Evolutionary conservation across 257 asterid species (phyloP).

Genomic region (Rubia yunnanensis): DNA sequence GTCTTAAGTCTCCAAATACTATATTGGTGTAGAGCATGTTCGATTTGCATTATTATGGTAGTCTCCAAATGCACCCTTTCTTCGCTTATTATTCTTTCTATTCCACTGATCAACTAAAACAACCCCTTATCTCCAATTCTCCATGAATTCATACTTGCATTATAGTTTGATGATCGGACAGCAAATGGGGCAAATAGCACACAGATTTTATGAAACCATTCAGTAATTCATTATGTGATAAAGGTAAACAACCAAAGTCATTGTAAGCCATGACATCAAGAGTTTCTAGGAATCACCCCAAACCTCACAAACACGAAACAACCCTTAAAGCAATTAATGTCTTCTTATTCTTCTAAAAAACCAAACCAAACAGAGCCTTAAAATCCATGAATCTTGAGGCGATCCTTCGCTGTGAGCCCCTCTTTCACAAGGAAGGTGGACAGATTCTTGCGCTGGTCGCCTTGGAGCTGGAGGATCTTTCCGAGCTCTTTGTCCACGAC

Average conservation of each 20-base stretch:
- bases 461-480: conserved; percentile 77
- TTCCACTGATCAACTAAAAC: no score
- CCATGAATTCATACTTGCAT: no score
- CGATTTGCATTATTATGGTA: no score
- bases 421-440: conserved; percentile 46
- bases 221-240: background rate
- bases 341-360: no score
- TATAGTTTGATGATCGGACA: no score
- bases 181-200: background rate
- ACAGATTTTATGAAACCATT: background rate
- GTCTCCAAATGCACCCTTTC: no score
- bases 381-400: conserved; percentile 83
- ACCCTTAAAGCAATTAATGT: background rate
- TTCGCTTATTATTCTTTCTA: no score
- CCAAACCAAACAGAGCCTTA: conserved; percentile 8
- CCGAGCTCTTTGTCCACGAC: conserved; percentile 77
- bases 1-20: no score
- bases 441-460: conserved; percentile 82
- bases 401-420: conserved; percentile 61
- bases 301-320: background rate
- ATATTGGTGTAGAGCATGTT: no score
- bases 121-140: no score
- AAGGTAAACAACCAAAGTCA: background rate
- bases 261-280: conserved; percentile 15
- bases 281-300: background rate